phyloP scores from a whole-genome alignment of 495 filamentous ascomycete genomes.

The Talaromyces adpressus region DNA sequence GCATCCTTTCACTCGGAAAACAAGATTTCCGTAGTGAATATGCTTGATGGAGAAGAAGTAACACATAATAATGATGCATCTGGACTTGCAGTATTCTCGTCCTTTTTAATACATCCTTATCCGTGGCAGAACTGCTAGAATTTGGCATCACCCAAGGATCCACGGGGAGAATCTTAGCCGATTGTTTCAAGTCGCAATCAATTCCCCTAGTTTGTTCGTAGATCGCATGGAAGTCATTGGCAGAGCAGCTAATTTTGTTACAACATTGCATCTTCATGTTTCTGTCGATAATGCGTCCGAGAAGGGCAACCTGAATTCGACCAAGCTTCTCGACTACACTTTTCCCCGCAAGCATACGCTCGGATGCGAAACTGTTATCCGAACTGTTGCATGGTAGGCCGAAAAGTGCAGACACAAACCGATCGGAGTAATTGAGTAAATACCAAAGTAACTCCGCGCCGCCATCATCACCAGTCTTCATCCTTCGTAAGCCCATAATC shows the following conservation, averaged over 20 bases:
- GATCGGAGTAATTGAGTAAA: slow-evolving; percentile 33
- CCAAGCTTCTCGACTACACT: slow-evolving; percentile 24
- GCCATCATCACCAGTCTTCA: slow-evolving; percentile 1
- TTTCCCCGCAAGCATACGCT: slow-evolving; percentile 18
- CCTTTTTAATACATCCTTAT: slow-evolving; percentile 12
- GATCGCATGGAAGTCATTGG: slow-evolving; percentile 25
- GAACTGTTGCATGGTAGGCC: slow-evolving; percentile 36
- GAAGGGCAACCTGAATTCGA: slow-evolving; percentile 23
- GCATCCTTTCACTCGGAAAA: slow-evolving; percentile 7
- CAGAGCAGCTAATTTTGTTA: slow-evolving; percentile 10
- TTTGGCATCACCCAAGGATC: slow-evolving; percentile 29
- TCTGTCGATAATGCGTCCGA: slow-evolving; percentile 28
- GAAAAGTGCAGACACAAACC: slow-evolving; percentile 36
- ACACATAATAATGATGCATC: slow-evolving; percentile 38
- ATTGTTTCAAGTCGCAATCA: slow-evolving; percentile 33
- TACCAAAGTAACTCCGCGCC: slow-evolving; percentile 32
- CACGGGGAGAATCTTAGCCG: slow-evolving; percentile 24
- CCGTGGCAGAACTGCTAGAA: slow-evolving; percentile 8
- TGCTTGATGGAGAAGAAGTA: slow-evolving; percentile 43
- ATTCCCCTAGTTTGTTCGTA: slow-evolving; percentile 29
- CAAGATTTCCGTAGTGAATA: slow-evolving; percentile 27
- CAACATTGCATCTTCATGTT: slow-evolving; percentile 27
- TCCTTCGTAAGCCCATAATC: slow-evolving; percentile 23
- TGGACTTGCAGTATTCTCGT: slow-evolving; percentile 31
- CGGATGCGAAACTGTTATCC: slow-evolving; percentile 19